A percentile compares a stretch with the other conserved stretches of the same genome.
phyloP scores from a whole-genome alignment of 371 early-diverging fungal species.

The Mortierella sp. region DNA sequence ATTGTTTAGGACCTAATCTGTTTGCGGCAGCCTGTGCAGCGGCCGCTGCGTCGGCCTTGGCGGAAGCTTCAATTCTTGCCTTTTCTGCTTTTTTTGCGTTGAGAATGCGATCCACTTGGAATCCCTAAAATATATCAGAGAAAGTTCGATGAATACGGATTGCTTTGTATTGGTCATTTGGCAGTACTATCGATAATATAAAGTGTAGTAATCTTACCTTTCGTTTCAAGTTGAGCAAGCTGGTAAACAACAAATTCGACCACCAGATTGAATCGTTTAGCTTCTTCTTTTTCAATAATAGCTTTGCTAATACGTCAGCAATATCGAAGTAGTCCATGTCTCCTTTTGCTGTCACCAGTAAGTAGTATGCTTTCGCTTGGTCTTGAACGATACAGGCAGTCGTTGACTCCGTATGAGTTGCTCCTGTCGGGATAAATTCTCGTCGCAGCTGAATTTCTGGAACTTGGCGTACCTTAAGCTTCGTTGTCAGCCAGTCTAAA shows the following conservation, averaged over 20 bases:
- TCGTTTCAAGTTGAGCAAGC: constrained; percentile 51
- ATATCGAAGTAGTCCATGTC: constrained; percentile 88
- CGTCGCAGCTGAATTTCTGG: constrained; percentile 72
- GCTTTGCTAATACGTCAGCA: constrained; percentile 69
- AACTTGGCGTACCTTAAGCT: constrained; percentile 66
- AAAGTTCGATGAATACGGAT: constrained; percentile 73
- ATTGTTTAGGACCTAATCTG: constrained; percentile 28
- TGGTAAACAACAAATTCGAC: constrained; percentile 49
- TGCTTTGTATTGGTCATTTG: constrained; percentile 36
- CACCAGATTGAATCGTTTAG: constrained; percentile 56
- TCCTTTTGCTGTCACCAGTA: constrained; percentile 72
- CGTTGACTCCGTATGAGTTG: constrained; percentile 70
- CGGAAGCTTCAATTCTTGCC: constrained; percentile 48
- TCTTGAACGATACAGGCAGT: constrained; percentile 74
- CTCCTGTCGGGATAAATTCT: constrained; percentile 70
- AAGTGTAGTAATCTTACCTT: constrained; percentile 23
- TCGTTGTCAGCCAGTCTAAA: constrained; percentile 64
- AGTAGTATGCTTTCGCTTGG: constrained; percentile 57
- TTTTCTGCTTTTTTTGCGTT: constrained; percentile 66
- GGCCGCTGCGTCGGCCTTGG: constrained; percentile 49
- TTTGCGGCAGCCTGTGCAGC: constrained; percentile 34
- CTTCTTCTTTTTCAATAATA: constrained; percentile 41
- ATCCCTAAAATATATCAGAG: constrained; percentile 77
- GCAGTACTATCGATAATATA: constrained; percentile 72
- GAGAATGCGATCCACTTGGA: constrained; percentile 91